Evolutionary conservation across 169 alveolate genomes (phyloP), one percentile per base, ranked within the genome.

Genomic region (Eimeria praecox): DNA sequence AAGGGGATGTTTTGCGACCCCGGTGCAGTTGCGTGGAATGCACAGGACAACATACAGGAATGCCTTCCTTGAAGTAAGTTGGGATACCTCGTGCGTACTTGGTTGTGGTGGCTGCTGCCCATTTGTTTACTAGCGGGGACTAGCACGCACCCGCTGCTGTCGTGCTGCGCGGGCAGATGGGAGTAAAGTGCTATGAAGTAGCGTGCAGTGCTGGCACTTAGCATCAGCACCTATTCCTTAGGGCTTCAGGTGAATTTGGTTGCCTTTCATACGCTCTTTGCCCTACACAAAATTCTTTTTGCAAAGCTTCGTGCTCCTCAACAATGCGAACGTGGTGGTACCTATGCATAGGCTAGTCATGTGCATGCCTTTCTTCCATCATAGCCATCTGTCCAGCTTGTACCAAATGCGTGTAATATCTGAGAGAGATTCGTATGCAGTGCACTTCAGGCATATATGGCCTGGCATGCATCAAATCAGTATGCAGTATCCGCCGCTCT

Each of bases 11-110:
- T 40, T 87, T 87, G 82, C 93, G 93, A 30, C 24, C 62, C 46
- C 93, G 93, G 56, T 87, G 93, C 83, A 87, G 82, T 38, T 87
- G 93, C 83, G 0, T 33, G 42, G 93, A 87, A 2, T 87, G 93
- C 93, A 87, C 27, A 54, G 52, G 27, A 40, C 64, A 71, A 52
- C 83, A 40, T 56, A 22, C 30, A 38, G 93, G 42, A 56, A 22
- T 69, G 42, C 62, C 30, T 10, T 38, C 83, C 83, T 71, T n/a
- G 18, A 40, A 20, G 93, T 87, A 71, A 35, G 93, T 27, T 24
- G 59, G 44, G 12, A 3, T 16, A 78, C 88, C 66, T 18, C 22
- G 33, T 3, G 5, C 38, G 30, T 16, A 9, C n/a, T 38, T 38
- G 52, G 49, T 38, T 18, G 33, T 9, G 46, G 69, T 52, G 8